Evolutionary conservation across 192 early-diverging fungal genomes (phyloP).

Genomic region (Podila minutissima): DNA sequence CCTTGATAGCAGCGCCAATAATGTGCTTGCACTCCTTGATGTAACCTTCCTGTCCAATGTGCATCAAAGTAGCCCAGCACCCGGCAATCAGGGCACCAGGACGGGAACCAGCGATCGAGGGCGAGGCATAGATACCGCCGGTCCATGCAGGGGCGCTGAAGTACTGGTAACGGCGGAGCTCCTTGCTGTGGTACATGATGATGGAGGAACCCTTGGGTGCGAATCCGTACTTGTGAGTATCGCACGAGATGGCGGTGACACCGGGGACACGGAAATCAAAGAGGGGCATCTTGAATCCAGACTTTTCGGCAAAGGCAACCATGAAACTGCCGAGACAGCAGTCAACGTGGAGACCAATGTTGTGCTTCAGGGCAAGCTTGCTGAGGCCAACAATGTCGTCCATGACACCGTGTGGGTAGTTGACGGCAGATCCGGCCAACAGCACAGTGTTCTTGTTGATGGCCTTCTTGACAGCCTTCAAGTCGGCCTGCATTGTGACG

Average conservation of each 20-base stretch:
- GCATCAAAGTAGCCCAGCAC: conserved; percentile 94
- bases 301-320: conserved; percentile 93
- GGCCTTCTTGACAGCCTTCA: conserved; percentile 78
- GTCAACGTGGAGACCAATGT: conserved; percentile 94
- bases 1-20: conserved; percentile 64
- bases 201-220: conserved; percentile 98
- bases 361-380: conserved; percentile 78
- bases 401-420: conserved; percentile 93
- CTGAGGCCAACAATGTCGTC: conserved; percentile 90
- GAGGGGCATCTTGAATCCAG: conserved; percentile 83
- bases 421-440: conserved; percentile 90
- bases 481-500: conserved; percentile 77
- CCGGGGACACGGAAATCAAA: conserved; percentile 93
- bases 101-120: conserved; percentile 89
- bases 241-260: conserved; percentile 95
- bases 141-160: conserved; percentile 93
- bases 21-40: conserved; percentile 84
- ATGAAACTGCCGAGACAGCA: conserved; percentile 97
- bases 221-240: conserved; percentile 99
- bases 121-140: conserved; percentile 96
- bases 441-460: conserved; percentile 94
- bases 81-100: conserved; percentile 95
- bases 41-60: conserved; percentile 90
- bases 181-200: conserved; percentile 87
- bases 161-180: conserved; percentile 91